Evolutionary conservation across 2,329 filamentous ascomycete genomes (phyloP).

Genomic region (Fusarium sp.): DNA sequence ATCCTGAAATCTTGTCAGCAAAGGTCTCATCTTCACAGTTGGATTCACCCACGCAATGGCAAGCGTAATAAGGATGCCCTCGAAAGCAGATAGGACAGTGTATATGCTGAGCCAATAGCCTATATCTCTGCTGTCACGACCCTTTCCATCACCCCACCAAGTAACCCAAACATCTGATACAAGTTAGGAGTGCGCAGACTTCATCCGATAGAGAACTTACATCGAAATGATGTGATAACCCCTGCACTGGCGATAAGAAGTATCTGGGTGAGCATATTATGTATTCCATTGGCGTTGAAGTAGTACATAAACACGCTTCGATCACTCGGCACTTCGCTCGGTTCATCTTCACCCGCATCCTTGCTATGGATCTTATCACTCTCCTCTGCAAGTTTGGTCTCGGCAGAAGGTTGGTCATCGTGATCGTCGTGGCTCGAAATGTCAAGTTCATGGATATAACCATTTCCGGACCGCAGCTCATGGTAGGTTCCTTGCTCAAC

Average conservation of each 20-base stretch:
- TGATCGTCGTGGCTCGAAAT: conserved; percentile 41
- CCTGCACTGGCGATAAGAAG: conserved; percentile 27
- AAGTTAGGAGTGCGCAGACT: not conserved
- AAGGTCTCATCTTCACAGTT: not conserved
- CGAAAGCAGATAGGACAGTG: conserved; percentile 33
- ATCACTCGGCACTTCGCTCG: conserved; percentile 27
- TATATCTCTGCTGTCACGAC: conserved; percentile 37
- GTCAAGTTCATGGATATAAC: conserved; percentile 51
- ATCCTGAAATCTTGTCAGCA: conserved; percentile 31
- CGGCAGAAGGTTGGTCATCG: not conserved
- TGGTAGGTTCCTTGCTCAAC: conserved; percentile 53
- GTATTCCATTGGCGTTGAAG: conserved; percentile 34
- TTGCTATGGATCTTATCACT: not conserved
- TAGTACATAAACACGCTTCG: conserved; percentile 44
- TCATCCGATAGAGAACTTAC: conserved; percentile 21
- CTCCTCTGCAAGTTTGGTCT: not conserved
- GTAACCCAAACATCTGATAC: conserved; percentile 43
- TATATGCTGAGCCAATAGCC: conserved; percentile 46
- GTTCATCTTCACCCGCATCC: not conserved
- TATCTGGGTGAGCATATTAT: conserved; percentile 32
- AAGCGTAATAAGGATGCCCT: conserved; percentile 37
- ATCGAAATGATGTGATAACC: conserved; percentile 38
- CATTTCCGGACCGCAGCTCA: conserved; percentile 47
- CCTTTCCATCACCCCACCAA: conserved; percentile 46
- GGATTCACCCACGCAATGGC: conserved; percentile 39